Evolutionary conservation across 768 basidiomycete genomes (phyloP).

Genomic region (Chalciporus chontae): DNA sequence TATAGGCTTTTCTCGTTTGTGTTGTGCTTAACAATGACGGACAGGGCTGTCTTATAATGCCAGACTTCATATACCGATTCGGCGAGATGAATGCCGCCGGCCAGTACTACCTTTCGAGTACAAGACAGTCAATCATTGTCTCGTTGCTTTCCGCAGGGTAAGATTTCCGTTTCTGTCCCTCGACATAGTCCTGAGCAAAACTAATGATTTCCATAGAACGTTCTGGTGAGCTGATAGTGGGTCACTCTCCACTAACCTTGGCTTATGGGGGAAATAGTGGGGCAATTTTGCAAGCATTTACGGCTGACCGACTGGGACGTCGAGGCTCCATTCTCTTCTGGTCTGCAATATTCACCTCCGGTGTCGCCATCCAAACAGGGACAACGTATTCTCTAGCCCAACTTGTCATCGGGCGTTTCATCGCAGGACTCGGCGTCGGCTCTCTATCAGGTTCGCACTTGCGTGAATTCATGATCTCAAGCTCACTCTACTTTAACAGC

Average conservation of each 20-base stretch:
- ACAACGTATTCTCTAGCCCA: conserved; percentile 58
- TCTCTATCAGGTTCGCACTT: conserved; percentile 58
- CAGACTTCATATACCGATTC: conserved; percentile 69
- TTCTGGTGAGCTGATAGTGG: conserved; percentile 41
- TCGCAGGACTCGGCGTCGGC: conserved; percentile 77
- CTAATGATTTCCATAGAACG: conserved; percentile 31
- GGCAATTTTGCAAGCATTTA: conserved; percentile 68
- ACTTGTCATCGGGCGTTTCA: conserved; percentile 67
- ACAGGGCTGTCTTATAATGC: conserved; percentile 77
- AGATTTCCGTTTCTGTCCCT: background rate
- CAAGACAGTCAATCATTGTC: conserved; percentile 73
- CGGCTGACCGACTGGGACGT: conserved; percentile 69
- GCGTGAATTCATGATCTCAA: background rate
- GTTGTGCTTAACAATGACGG: background rate
- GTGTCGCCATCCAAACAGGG: conserved; percentile 67
- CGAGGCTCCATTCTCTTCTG: conserved; percentile 73
- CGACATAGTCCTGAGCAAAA: background rate
- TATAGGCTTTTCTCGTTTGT: background rate
- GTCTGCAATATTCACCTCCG: conserved; percentile 68
- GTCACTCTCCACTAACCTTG: background rate
- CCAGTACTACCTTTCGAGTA: conserved; percentile 48
- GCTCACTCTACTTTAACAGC: conserved; percentile 27
- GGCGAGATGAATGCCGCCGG: conserved; percentile 51
- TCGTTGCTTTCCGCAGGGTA: conserved; percentile 75
- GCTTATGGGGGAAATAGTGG: conserved; percentile 38